phyloP scores from a whole-genome alignment of 2,329 filamentous ascomycete species.

The Mariannaea elegans region DNA sequence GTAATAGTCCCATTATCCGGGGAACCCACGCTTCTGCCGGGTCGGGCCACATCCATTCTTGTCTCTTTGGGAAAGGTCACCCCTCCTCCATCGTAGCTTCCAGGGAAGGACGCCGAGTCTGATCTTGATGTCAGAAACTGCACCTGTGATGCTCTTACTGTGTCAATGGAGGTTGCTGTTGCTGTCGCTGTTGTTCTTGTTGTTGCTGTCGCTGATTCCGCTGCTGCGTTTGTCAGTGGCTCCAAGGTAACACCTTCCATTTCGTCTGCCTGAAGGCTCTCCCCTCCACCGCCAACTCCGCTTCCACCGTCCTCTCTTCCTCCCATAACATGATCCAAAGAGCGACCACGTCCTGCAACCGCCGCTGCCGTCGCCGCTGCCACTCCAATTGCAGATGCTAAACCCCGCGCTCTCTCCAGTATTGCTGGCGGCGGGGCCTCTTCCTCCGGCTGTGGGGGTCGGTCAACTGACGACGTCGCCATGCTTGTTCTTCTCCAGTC shows the following conservation, averaged over 20 bases:
- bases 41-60: neutral
- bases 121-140: neutral
- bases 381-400: slow-evolving; percentile 38
- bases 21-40: neutral
- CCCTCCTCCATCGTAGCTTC: neutral
- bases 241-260: slow-evolving; percentile 20
- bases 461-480: slow-evolving; percentile 39
- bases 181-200: neutral
- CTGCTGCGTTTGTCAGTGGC: slow-evolving; percentile 20
- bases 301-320: slow-evolving; percentile 7
- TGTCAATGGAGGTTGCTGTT: neutral
- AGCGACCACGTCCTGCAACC: slow-evolving; percentile 27
- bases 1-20: neutral
- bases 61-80: neutral
- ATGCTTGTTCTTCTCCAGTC: slow-evolving; percentile 17
- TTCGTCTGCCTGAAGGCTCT: neutral
- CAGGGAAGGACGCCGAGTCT: neutral
- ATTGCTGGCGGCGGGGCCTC: slow-evolving; percentile 32
- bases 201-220: slow-evolving; percentile 10
- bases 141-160: neutral
- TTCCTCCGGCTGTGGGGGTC: slow-evolving; percentile 37
- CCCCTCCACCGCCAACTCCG: neutral
- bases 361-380: slow-evolving; percentile 35
- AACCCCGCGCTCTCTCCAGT: slow-evolving; percentile 36
- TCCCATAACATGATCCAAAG: slow-evolving; percentile 24